phyloP scores from a whole-genome alignment of 371 early-diverging fungal species.

The Mucor sp. region DNA sequence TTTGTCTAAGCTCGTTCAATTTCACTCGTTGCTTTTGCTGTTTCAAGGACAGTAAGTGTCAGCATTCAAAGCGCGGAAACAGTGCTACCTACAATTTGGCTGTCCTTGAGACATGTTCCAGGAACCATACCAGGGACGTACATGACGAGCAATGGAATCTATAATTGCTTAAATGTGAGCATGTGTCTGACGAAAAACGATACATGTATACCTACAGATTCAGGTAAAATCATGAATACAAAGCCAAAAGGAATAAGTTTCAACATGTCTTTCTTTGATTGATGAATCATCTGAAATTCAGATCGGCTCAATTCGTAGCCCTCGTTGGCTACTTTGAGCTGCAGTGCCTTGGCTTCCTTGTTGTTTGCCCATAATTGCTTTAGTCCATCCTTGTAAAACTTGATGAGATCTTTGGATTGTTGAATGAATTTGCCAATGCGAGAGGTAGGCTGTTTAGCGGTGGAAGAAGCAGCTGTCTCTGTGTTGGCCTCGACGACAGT shows the following conservation, averaged over 20 bases:
- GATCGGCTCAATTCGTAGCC: slow-evolving; percentile 50
- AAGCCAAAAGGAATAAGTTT: slow-evolving; percentile 65
- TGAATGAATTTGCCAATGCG: slow-evolving; percentile 35
- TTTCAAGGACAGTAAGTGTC: not conserved
- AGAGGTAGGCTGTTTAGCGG: not conserved
- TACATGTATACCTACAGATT: slow-evolving; percentile 44
- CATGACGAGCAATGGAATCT: slow-evolving; percentile 64
- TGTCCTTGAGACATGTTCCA: slow-evolving; percentile 60
- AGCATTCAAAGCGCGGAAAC: not conserved
- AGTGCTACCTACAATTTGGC: slow-evolving; percentile 53
- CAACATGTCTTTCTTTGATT: slow-evolving; percentile 54
- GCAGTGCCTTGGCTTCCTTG: slow-evolving; percentile 38
- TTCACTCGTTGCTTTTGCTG: slow-evolving; percentile 62
- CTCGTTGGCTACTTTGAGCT: slow-evolving; percentile 35
- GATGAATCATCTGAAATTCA: slow-evolving; percentile 56
- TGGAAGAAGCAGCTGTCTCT: not conserved
- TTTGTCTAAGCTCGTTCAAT: slow-evolving; percentile 55
- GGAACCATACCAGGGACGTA: slow-evolving; percentile 65
- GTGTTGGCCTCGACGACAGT: too few relatives aligned
- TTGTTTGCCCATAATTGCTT: slow-evolving; percentile 63
- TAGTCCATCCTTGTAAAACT: slow-evolving; percentile 62
- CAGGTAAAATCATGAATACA: slow-evolving; percentile 57
- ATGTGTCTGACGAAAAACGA: not conserved
- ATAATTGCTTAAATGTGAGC: not conserved
- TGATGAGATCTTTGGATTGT: slow-evolving; percentile 45